Percentiles rank a stretch among this genome's conserved stretches.
Evolutionary conservation across 2,329 filamentous ascomycete species (phyloP).

Genomic region (Trichoderma arundinaceum): DNA sequence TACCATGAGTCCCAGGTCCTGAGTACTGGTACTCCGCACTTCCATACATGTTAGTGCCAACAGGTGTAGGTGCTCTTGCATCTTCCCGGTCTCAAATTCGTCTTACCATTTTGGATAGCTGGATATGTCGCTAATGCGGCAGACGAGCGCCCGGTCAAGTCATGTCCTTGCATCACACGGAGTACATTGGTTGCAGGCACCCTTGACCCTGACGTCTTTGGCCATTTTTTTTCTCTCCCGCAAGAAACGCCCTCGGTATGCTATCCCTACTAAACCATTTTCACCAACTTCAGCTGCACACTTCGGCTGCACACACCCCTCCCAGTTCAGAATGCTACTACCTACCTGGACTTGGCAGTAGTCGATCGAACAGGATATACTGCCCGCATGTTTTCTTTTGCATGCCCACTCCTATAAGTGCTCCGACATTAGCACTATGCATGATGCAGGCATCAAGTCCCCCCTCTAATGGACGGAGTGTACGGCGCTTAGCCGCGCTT

Average conservation of each 20-base stretch:
- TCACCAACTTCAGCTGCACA: conserved; percentile 12
- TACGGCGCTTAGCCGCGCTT: conserved; percentile 3
- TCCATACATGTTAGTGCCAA: too few relatives aligned
- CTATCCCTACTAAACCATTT: conserved; percentile 7
- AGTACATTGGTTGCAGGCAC: background rate
- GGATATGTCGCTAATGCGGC: too few relatives aligned
- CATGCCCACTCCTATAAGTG: background rate
- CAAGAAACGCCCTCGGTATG: too few relatives aligned
- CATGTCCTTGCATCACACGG: too few relatives aligned
- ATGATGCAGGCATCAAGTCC: background rate
- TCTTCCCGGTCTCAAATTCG: too few relatives aligned
- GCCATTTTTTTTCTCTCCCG: background rate
- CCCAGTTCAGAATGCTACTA: background rate
- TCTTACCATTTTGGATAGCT: too few relatives aligned
- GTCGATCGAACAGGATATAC: background rate
- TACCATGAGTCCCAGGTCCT: too few relatives aligned
- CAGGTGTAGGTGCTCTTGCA: too few relatives aligned
- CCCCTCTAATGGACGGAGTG: background rate
- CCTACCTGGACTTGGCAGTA: too few relatives aligned
- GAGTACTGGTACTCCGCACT: too few relatives aligned
- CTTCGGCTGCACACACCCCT: conserved; percentile 15
- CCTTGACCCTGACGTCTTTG: conserved; percentile 5
- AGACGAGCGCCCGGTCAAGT: too few relatives aligned
- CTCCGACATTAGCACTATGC: too few relatives aligned
- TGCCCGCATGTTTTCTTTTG: background rate